Evolutionary conservation across 306 rosid species (phyloP).

Genomic region (Medicago lupulina): DNA sequence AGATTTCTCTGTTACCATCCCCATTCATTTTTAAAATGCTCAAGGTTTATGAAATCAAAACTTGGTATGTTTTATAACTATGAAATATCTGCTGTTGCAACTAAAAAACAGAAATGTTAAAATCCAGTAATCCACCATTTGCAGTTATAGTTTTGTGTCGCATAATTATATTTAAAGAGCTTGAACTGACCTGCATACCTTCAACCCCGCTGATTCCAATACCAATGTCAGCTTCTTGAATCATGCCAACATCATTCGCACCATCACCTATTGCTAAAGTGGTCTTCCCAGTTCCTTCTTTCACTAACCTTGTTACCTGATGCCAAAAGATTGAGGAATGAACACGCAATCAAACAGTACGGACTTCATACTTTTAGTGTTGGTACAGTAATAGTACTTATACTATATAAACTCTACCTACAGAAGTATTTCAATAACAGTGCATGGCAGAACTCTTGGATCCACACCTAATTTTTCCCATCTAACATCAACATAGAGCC

Average conservation of each 20-base stretch:
- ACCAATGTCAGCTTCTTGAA: constrained; percentile 99
- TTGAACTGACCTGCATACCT: constrained; percentile 97
- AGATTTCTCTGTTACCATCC: constrained; percentile 12
- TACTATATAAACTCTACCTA: too few species aligned
- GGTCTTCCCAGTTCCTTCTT: constrained; percentile 92
- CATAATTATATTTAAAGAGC: constrained; percentile 32
- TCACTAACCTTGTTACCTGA: constrained; percentile 92
- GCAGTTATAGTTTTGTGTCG: constrained; percentile 6
- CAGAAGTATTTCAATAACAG: too few species aligned
- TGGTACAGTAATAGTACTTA: too few species aligned
- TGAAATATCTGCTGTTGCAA: constrained; percentile 14
- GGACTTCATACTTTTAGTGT: too few species aligned
- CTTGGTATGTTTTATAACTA: constrained; percentile 9
- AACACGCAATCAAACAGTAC: constrained; percentile 27
- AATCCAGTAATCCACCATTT: constrained; percentile 32
- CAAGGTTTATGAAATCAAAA: constrained; percentile 22
- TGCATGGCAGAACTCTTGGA: too few species aligned
- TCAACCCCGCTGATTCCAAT: constrained; percentile 99
- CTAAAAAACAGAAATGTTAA: constrained; percentile 22
- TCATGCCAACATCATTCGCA: constrained; percentile 99
- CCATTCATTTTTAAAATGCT: constrained; percentile 23
- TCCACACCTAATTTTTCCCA: too few species aligned
- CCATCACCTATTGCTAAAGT: constrained; percentile 99
- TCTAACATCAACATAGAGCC: too few species aligned
- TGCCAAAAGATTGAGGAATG: constrained; percentile 36